A percentile compares a stretch with the other conserved stretches of the same genome.
Conservation (phyloP, 345 rosid species). For the Tarenaya hassleriana region DNA sequence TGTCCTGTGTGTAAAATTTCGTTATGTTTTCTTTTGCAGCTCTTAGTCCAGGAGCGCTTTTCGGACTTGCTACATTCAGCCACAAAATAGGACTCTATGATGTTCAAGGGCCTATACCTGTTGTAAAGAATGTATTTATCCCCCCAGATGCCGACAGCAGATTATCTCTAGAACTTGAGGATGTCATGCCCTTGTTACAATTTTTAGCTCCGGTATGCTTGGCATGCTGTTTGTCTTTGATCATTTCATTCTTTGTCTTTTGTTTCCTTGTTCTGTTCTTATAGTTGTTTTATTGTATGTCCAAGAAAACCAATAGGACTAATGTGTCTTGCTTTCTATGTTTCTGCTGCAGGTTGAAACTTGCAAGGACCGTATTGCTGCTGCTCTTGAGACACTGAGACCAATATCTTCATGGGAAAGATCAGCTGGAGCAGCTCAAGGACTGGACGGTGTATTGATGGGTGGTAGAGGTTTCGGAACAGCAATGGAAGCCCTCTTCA, state of each 20-base stretch:
- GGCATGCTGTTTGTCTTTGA: not conserved
- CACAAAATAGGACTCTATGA: constrained; percentile 91
- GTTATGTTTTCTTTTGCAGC: constrained; percentile 39
- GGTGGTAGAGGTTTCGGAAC: constrained; percentile 97
- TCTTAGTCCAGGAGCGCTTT: constrained; percentile 77
- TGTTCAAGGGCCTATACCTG: constrained; percentile 92
- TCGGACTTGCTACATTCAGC: constrained; percentile 90
- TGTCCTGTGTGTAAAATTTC: constrained; percentile 11
- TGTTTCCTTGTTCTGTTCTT: not conserved
- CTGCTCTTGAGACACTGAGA: constrained; percentile 91
- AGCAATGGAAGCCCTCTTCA: constrained; percentile 93
- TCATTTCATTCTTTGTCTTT: constrained; percentile 1
- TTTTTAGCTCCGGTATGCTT: constrained; percentile 81
- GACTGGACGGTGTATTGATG: constrained; percentile 78
- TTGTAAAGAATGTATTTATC: constrained; percentile 80
- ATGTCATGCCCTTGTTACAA: constrained; percentile 87
- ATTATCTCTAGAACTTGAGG: constrained; percentile 69
- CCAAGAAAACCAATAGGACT: constrained; percentile 1
- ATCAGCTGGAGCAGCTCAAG: constrained; percentile 68
- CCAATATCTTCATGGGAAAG: constrained; percentile 98
- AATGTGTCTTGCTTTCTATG: not conserved
- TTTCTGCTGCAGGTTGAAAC: constrained; percentile 61
- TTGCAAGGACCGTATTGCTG: constrained; percentile 82
- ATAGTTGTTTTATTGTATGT: constrained; percentile 8
- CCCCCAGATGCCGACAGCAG: constrained; percentile 64